phyloP scores from a whole-genome alignment of 257 asterid genomes.

The Dorcoceras hygrometricum region DNA sequence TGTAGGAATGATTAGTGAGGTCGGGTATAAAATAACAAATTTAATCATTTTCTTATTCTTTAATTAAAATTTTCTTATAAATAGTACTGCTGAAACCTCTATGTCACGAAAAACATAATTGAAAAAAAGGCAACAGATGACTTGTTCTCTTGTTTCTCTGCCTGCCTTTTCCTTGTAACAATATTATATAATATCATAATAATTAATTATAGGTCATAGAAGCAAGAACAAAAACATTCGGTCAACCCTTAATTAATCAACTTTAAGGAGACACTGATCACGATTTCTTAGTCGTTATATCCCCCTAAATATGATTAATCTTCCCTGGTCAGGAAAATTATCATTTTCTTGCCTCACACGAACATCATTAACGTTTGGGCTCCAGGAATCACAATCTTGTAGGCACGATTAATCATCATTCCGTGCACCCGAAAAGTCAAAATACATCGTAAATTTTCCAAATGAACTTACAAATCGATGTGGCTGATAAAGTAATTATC shows the following conservation, averaged over 20 bases:
- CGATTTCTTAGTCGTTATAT: conserved; percentile 26
- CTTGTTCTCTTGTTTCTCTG: conserved; percentile 53
- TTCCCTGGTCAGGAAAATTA: conserved; percentile 27
- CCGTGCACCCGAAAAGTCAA: background rate
- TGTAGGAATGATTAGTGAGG: conserved; percentile 42
- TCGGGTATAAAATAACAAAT: no score
- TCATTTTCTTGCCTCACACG: conserved; percentile 27
- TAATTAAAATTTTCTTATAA: no score
- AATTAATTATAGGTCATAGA: conserved; percentile 16
- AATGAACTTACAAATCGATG: no score
- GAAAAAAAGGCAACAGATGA: conserved; percentile 37
- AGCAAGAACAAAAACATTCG: conserved; percentile 14
- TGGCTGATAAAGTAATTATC: no score
- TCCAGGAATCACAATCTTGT: conserved; percentile 35
- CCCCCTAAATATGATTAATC: conserved; percentile 36
- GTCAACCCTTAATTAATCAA: conserved; percentile 29
- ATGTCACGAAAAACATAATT: no score
- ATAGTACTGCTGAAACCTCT: conserved; percentile 32
- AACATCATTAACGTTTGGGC: conserved; percentile 39
- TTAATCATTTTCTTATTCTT: no score
- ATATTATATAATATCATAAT: conserved; percentile 22
- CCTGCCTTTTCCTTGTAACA: conserved; percentile 10
- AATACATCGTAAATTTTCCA: no score
- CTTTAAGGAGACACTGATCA: conserved; percentile 10
- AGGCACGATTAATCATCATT: background rate